Percentiles rank a stretch among this genome's conserved stretches.
Evolutionary conservation across 208 protist species (phyloP).

Genomic region (Trypanosoma brucei): DNA sequence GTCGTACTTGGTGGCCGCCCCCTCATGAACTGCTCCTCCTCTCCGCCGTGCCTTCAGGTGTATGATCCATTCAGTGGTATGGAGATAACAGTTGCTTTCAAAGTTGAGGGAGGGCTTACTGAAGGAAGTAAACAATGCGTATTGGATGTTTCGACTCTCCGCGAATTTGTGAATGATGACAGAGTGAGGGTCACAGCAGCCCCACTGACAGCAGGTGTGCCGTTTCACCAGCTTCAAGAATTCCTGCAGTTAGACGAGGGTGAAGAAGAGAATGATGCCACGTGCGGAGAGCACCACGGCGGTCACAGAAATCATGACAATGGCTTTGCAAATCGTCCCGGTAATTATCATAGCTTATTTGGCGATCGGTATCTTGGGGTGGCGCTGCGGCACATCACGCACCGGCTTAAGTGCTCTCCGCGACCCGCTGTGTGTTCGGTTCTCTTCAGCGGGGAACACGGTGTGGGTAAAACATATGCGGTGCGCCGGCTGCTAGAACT

Average conservation of each 20-base stretch:
- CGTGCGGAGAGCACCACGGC: too few relatives aligned
- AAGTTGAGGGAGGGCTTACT: neutral
- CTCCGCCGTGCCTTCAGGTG: constrained; percentile 20
- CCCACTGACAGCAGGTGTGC: neutral
- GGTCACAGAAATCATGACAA: neutral
- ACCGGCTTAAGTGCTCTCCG: neutral
- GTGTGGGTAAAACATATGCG: constrained; percentile 14
- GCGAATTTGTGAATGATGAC: constrained; percentile 12
- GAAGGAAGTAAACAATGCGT: neutral
- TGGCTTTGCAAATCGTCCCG: too few relatives aligned
- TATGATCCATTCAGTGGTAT: constrained; percentile 37
- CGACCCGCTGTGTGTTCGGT: constrained; percentile 10
- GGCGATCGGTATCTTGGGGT: constrained; percentile 5
- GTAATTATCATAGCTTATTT: neutral
- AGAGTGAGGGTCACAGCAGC: constrained; percentile 10
- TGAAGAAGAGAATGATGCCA: too few relatives aligned
- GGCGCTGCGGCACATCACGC: constrained; percentile 5
- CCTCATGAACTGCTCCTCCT: neutral
- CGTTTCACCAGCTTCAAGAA: neutral
- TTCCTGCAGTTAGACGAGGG: neutral
- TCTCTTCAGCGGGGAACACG: constrained; percentile 22
- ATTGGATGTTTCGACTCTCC: constrained; percentile 2
- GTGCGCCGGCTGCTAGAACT: neutral
- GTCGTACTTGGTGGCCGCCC: constrained; percentile 35
- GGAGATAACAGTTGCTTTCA: constrained; percentile 9